These are phyloP conservation scores for Vitis rotundifolia DNA, from an alignment of 164 flowering plant species.

Conservation along the genomic window DNA sequence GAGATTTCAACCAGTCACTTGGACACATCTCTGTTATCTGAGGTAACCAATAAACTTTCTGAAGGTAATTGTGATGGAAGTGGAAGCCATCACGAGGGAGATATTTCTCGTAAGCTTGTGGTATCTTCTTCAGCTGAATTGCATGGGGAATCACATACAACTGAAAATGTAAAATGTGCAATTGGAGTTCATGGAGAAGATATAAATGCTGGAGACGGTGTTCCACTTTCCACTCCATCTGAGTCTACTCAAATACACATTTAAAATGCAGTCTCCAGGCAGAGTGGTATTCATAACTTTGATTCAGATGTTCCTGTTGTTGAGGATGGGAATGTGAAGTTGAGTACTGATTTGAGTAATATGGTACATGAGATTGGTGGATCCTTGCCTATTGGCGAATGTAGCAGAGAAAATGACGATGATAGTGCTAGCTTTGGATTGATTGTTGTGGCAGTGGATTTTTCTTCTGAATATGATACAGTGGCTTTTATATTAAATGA, in stretches of 20 bases:
- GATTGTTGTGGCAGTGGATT: too few relatives aligned
- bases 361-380: constrained; percentile 13
- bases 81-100: constrained; percentile 9
- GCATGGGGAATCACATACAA: constrained; percentile 13
- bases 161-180: constrained; percentile 17
- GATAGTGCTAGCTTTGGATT: too few relatives aligned
- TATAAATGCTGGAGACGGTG: constrained; percentile 4
- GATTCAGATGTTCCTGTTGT: constrained; percentile 10
- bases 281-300: constrained; percentile 14
- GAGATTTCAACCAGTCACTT: constrained; percentile 11
- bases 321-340: constrained; percentile 19
- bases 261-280: constrained; percentile 1
- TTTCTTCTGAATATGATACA: too few relatives aligned
- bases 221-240: constrained; percentile 10
- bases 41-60: constrained; percentile 15
- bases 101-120: constrained; percentile 11
- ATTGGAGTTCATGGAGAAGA: constrained; percentile 11
- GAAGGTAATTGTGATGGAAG: constrained; percentile 14
- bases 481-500: too few relatives aligned
- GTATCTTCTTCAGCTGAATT: constrained; percentile 24
- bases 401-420: not conserved
- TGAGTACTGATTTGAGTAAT: constrained; percentile 12
- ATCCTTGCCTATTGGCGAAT: constrained; percentile 13
- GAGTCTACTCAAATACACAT: constrained; percentile 23
- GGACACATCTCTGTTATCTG: constrained; percentile 17